A percentile compares a stretch with the other conserved stretches of the same genome.
These are phyloP conservation scores for Phytophthora fragariaefolia DNA, from an alignment of 352 stramenopile genomes.

Conservation along the genomic window DNA sequence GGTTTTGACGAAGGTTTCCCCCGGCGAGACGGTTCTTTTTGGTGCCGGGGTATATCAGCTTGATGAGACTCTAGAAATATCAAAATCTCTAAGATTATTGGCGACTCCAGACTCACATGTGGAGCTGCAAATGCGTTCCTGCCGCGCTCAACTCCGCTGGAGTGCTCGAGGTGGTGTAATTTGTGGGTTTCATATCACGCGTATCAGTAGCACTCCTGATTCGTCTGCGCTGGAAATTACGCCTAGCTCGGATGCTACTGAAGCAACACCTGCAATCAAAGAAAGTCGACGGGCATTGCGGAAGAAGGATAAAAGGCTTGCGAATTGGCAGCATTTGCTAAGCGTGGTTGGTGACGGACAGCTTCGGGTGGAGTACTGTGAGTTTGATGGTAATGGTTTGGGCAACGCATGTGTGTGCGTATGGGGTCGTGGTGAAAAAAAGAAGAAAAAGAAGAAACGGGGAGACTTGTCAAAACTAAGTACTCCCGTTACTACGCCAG, in stretches of 20 bases:
- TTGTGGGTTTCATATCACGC: conserved; percentile 68
- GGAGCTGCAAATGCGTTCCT: conserved; percentile 69
- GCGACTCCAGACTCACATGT: conserved; percentile 65
- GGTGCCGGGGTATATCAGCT: conserved; percentile 69
- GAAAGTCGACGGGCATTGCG: conserved; percentile 24
- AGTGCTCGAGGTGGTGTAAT: conserved; percentile 64
- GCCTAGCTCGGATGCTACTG: conserved; percentile 19
- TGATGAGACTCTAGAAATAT: conserved; percentile 55
- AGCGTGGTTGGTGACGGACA: conserved; percentile 50
- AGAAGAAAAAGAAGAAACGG: conserved; percentile 29
- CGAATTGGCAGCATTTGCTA: conserved; percentile 72
- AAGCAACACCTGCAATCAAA: conserved; percentile 12
- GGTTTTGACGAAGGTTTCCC: conserved; percentile 31
- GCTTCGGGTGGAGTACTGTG: conserved; percentile 66
- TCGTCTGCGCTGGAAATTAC: conserved; percentile 20
- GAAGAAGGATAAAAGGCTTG: conserved; percentile 23
- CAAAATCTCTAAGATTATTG: conserved; percentile 52
- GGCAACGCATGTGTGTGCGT: conserved; percentile 75
- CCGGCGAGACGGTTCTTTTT: conserved; percentile 72
- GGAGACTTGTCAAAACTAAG: background rate
- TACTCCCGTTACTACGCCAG: conserved; percentile 11
- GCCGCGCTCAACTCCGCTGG: conserved; percentile 60
- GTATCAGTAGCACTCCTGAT: conserved; percentile 34
- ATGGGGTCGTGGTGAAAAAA: conserved; percentile 47
- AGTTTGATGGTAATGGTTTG: conserved; percentile 68